Evolutionary conservation across 179 eudicot species (phyloP).

Genomic region (Heliamphora pulchella): DNA sequence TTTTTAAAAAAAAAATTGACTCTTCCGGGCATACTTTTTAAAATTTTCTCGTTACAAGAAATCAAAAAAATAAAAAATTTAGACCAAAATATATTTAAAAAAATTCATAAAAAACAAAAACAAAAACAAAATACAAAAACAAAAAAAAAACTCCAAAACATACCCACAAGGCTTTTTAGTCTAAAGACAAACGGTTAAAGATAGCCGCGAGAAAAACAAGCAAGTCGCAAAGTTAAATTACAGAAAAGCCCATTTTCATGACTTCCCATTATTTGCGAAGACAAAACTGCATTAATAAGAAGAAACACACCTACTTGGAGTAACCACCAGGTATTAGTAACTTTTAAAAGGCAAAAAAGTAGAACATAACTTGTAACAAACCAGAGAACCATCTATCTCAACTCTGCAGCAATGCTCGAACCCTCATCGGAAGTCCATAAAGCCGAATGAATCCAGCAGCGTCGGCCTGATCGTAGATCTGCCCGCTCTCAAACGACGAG

Average conservation of each 20-base stretch:
- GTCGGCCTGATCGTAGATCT: slow-evolving; percentile 84
- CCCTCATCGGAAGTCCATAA: slow-evolving; percentile 75
- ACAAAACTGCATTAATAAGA: background rate
- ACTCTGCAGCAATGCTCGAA: slow-evolving; percentile 81
- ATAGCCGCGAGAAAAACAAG: background rate
- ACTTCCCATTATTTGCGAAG: background rate
- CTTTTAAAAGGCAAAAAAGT: too few relatives aligned
- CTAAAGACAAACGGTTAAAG: background rate
- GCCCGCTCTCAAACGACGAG: slow-evolving; percentile 67
- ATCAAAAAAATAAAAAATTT: too few relatives aligned
- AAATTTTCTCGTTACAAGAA: too few relatives aligned
- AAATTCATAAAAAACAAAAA: too few relatives aligned
- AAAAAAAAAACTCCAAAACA: too few relatives aligned
- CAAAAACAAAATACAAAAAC: too few relatives aligned
- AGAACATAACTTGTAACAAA: too few relatives aligned
- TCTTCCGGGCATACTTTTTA: too few relatives aligned
- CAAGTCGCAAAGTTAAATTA: background rate
- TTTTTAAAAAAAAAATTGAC: too few relatives aligned
- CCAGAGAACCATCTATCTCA: background rate
- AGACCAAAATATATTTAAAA: too few relatives aligned
- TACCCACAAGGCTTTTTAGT: too few relatives aligned
- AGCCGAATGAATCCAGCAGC: slow-evolving; percentile 91
- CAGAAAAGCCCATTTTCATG: background rate
- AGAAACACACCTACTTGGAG: too few relatives aligned
- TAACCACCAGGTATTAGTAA: background rate